Evolutionary conservation across 495 filamentous ascomycete species (phyloP).

Genomic region (Penicillium paxilli): DNA sequence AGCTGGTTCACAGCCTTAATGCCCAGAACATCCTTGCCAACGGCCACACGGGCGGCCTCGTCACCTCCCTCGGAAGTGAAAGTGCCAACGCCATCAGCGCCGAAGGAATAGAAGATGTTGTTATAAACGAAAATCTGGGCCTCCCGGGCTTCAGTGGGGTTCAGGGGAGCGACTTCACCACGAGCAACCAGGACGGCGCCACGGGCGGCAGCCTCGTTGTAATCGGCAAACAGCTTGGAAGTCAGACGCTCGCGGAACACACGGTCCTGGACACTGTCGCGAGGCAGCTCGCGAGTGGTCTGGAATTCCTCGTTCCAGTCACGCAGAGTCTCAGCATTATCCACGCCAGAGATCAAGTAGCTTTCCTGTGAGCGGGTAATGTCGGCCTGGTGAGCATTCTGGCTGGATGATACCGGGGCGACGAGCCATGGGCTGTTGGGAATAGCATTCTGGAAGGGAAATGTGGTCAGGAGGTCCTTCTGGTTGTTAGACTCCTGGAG

Average conservation of each 20-base stretch:
- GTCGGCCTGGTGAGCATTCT: constrained; percentile 74
- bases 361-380: constrained; percentile 89
- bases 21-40: constrained; percentile 93
- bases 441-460: constrained; percentile 90
- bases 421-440: constrained; percentile 94
- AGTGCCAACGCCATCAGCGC: constrained; percentile 95
- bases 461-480: constrained; percentile 87
- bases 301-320: constrained; percentile 99
- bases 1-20: constrained; percentile 95
- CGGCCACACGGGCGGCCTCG: constrained; percentile 93
- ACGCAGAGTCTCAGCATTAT: constrained; percentile 88
- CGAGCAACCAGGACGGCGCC: constrained; percentile 92
- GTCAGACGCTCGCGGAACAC: constrained; percentile 94
- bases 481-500: constrained; percentile 78
- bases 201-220: constrained; percentile 89
- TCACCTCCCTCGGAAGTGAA: constrained; percentile 96
- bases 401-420: constrained; percentile 58
- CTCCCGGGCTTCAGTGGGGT: constrained; percentile 88
- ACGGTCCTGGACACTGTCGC: constrained; percentile 89
- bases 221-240: constrained; percentile 95
- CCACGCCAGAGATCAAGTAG: constrained; percentile 83
- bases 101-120: constrained; percentile 99
- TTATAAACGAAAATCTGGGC: constrained; percentile 99
- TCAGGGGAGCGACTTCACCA: constrained; percentile 93
- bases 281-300: constrained; percentile 88